Conservation (phyloP, 495 filamentous ascomycete species). For the Penicillium fimorum region DNA sequence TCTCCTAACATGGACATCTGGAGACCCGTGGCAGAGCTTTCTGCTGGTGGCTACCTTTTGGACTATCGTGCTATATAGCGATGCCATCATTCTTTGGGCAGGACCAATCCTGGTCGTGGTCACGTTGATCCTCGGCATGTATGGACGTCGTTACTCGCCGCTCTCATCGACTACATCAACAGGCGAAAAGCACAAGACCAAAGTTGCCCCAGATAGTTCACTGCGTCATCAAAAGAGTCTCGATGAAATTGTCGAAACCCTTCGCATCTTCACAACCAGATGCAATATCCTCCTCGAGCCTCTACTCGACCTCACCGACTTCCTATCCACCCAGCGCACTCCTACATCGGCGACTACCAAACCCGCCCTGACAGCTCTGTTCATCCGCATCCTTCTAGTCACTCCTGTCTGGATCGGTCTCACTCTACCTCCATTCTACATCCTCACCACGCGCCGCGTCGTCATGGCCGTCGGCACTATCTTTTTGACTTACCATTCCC, state of each 20-base stretch:
- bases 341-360: conserved; percentile 88
- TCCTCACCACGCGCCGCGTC: conserved; percentile 85
- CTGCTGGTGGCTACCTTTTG: conserved; percentile 81
- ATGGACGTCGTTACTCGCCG: conserved; percentile 83
- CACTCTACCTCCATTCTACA: conserved; percentile 74
- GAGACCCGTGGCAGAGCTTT: conserved; percentile 96
- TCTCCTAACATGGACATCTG: conserved; percentile 87
- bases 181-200: conserved; percentile 54
- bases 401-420: conserved; percentile 84
- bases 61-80: conserved; percentile 81
- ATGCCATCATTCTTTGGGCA: conserved; percentile 69
- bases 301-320: conserved; percentile 82
- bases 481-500: conserved; percentile 84
- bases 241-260: conserved; percentile 92
- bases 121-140: conserved; percentile 85
- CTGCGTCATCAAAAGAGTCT: conserved; percentile 79
- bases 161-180: conserved; percentile 81
- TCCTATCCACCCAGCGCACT: conserved; percentile 86
- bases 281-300: conserved; percentile 93
- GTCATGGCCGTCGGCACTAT: conserved; percentile 77
- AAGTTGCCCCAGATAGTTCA: conserved; percentile 54
- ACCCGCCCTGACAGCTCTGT: conserved; percentile 86
- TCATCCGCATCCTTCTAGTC: conserved; percentile 82
- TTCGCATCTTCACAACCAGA: conserved; percentile 81
- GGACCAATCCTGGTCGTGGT: conserved; percentile 82